Evolutionary conservation across 140 eudicot species (phyloP), one percentile per base, ranked within the genome.

Genomic region (Oenanthe javanica): DNA sequence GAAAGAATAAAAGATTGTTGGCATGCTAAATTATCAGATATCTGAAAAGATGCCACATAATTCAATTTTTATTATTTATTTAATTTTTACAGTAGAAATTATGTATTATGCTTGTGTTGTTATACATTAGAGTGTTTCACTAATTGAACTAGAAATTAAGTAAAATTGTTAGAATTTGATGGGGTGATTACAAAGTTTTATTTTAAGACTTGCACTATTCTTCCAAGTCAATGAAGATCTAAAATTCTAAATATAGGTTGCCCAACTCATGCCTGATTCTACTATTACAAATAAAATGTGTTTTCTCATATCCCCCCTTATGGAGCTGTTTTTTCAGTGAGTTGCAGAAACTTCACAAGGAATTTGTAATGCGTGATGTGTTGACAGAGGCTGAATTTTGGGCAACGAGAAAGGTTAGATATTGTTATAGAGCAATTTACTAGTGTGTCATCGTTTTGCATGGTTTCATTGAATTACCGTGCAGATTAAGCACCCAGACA

Each of bases 361-460:
- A 93, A 81, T 91, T 93, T 86, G 98, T 96, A 45, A 79, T 87
- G 40, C 94, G 96, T 75, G 87, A 87, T 13, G 87, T 93, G 79
- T 76, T 96, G 85, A 83, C 94, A 52, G 97, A 96, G 72, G 86
- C 92, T 51, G 98, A 93, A 79, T 93, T 96, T 83, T 93, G 99
- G 99, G 97, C 99, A 9, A 88, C 99, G 21, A 93, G 97, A 85
- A 96, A 93, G 97, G 98, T 93, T 83, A 71, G 84, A 79, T 38
- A 16, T 74, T 78, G 51, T 73, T 21, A 16, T 70, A 15, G 72
- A 48, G 78, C 72, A 77, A 57, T 10, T 46, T 43, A 50, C 18
- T 13, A 77, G 31, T 14, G 25, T 61, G 47, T 63, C 61, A 8
- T 4, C 46, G 47, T 12, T 46, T 21, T 23, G 73, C 38, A 11